These are phyloP conservation scores for Colletotrichum sojae DNA, from an alignment of 2,329 filamentous ascomycete genomes.

Conservation along the genomic window DNA sequence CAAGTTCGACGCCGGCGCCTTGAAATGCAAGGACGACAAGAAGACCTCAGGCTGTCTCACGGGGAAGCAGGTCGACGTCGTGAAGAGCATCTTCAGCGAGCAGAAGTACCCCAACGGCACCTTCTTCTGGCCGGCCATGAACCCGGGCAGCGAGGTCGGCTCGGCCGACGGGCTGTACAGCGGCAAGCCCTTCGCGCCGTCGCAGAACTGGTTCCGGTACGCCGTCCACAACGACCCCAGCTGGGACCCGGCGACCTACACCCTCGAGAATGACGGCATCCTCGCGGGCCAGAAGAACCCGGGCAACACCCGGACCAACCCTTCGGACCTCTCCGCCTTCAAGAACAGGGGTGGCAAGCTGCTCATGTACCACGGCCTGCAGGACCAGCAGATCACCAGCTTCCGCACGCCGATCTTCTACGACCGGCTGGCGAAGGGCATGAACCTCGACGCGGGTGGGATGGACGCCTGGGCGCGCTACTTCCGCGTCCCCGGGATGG, in stretches of 20 bases:
- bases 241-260: conserved; percentile 53
- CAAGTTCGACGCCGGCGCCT: conserved; percentile 44
- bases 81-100: conserved; percentile 49
- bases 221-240: conserved; percentile 56
- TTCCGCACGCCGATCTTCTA: conserved; percentile 65
- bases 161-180: conserved; percentile 63
- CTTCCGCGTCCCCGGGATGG: conserved; percentile 69
- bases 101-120: conserved; percentile 49
- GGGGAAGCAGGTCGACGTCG: conserved; percentile 54
- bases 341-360: conserved; percentile 59
- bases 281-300: conserved; percentile 49
- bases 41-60: conserved; percentile 53
- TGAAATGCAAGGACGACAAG: conserved; percentile 6
- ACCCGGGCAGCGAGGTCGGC: conserved; percentile 58
- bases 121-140: conserved; percentile 59
- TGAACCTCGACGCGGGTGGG: conserved; percentile 52
- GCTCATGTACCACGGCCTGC: conserved; percentile 61
- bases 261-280: conserved; percentile 53
- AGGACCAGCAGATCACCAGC: conserved; percentile 58
- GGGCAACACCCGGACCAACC: conserved; percentile 55
- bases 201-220: conserved; percentile 54
- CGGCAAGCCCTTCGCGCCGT: conserved; percentile 43
- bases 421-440: conserved; percentile 59
- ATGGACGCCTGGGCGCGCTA: conserved; percentile 65
- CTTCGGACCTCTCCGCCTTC: conserved; percentile 56